These are phyloP conservation scores for Neurospora tetraspora DNA, from an alignment of 495 filamentous ascomycete species.

Conservation along the genomic window DNA sequence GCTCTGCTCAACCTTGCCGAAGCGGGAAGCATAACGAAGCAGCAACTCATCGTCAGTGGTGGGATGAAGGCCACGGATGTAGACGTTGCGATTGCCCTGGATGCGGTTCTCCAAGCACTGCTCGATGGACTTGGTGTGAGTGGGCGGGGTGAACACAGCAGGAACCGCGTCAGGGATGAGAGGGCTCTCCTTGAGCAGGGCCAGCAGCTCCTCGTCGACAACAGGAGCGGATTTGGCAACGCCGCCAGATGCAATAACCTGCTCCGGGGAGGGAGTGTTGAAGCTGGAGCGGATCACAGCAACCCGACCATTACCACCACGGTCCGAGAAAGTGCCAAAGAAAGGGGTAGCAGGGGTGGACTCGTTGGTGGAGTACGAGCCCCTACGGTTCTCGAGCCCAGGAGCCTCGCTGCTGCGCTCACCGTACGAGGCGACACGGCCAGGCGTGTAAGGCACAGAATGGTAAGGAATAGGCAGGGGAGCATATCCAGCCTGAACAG, in stretches of 20 bases:
- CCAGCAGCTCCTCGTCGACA: constrained; percentile 55
- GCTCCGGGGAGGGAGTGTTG: constrained; percentile 56
- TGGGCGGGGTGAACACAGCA: constrained; percentile 64
- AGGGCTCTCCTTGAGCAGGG: constrained; percentile 62
- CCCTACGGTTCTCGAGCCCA: constrained; percentile 49
- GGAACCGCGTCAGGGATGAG: constrained; percentile 83
- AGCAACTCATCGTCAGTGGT: constrained; percentile 90
- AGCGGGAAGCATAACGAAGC: constrained; percentile 68
- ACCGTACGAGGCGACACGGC: constrained; percentile 27
- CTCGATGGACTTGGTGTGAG: constrained; percentile 70
- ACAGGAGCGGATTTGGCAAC: constrained; percentile 37
- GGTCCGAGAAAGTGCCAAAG: constrained; percentile 44
- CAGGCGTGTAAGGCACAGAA: constrained; percentile 40
- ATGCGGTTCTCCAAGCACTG: constrained; percentile 86
- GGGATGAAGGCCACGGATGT: constrained; percentile 89
- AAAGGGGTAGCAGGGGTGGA: constrained; percentile 51
- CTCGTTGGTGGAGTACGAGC: constrained; percentile 62
- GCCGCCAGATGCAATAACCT: constrained; percentile 29
- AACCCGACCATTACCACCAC: constrained; percentile 38
- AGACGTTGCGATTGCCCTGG: constrained; percentile 83
- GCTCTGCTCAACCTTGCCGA: constrained; percentile 83
- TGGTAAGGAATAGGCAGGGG: constrained; percentile 24
- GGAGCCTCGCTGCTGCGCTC: constrained; percentile 43
- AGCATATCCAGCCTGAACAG: constrained; percentile 26
- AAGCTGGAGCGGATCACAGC: constrained; percentile 51